A percentile compares a stretch with the other conserved stretches of the same genome.
Evolutionary conservation across 371 early-diverging fungal genomes (phyloP).

Genomic region (Apophysomyces trapeziformis): DNA sequence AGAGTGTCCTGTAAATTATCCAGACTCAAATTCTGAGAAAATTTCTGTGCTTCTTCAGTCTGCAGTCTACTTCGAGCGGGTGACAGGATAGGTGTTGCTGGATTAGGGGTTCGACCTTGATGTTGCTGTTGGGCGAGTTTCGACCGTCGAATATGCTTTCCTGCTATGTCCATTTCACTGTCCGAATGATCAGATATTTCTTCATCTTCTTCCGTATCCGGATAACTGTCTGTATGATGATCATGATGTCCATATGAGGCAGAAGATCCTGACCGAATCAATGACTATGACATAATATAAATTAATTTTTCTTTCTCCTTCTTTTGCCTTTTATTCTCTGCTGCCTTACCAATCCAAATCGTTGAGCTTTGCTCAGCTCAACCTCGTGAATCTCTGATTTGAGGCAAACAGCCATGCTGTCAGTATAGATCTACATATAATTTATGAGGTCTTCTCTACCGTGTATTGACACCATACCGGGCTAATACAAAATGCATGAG

Average conservation of each 20-base stretch:
- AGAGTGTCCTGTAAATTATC: slow-evolving; percentile 52
- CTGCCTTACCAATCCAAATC: slow-evolving; percentile 19
- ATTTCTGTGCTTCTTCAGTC: slow-evolving; percentile 25
- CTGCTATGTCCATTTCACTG: slow-evolving; percentile 24
- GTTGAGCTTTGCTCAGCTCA: slow-evolving; percentile 37
- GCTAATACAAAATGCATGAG: slow-evolving; percentile 43
- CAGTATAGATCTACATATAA: slow-evolving; percentile 25
- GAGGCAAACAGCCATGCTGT: slow-evolving; percentile 56
- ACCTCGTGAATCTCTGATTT: slow-evolving; percentile 63
- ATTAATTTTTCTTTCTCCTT: not conserved
- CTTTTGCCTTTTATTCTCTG: not conserved
- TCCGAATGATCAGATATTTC: slow-evolving; percentile 38
- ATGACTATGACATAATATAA: slow-evolving; percentile 14
- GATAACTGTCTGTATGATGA: slow-evolving; percentile 41
- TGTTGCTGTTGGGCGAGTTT: slow-evolving; percentile 18
- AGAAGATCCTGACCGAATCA: slow-evolving; percentile 33
- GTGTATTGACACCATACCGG: slow-evolving; percentile 25
- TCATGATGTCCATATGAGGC: slow-evolving; percentile 34
- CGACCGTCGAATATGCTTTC: slow-evolving; percentile 13
- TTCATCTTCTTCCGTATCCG: slow-evolving; percentile 61
- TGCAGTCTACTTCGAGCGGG: slow-evolving; percentile 35
- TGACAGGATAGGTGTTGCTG: slow-evolving; percentile 32
- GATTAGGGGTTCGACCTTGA: slow-evolving; percentile 19
- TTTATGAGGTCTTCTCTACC: not conserved
- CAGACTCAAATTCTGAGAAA: slow-evolving; percentile 31